These are phyloP conservation scores for Diaporthe vaccinii DNA, from an alignment of 2,329 filamentous ascomycete species.

Conservation along the genomic window DNA sequence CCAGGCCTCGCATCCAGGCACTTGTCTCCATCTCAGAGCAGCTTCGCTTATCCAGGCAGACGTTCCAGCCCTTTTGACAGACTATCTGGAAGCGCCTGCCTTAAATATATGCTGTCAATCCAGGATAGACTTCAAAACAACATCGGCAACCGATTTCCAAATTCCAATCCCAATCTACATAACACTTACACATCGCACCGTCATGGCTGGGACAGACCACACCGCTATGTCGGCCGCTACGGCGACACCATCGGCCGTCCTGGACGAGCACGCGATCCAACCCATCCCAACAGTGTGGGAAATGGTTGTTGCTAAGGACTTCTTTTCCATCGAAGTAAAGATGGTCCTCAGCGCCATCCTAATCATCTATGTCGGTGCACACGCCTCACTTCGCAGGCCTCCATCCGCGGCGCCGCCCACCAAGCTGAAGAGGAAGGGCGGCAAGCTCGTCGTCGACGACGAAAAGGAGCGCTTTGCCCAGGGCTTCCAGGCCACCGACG, in stretches of 20 bases:
- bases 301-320: slow-evolving; percentile 46
- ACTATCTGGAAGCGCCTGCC: neutral
- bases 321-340: slow-evolving; percentile 61
- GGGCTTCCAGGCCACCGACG: slow-evolving; percentile 81
- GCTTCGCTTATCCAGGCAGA: neutral
- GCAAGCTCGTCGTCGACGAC: slow-evolving; percentile 56
- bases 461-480: slow-evolving; percentile 68
- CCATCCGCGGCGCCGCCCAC: slow-evolving; percentile 76
- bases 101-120: neutral
- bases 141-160: neutral
- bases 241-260: slow-evolving; percentile 7
- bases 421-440: slow-evolving; percentile 57
- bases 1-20: neutral
- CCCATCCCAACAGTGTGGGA: slow-evolving; percentile 32
- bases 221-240: slow-evolving; percentile 2
- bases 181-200: neutral
- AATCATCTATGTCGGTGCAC: slow-evolving; percentile 86
- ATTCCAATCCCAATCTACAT: neutral
- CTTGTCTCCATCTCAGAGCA: neutral
- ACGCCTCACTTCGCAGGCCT: slow-evolving; percentile 87
- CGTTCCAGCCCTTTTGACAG: neutral
- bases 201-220: slow-evolving; percentile 34
- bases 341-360: slow-evolving; percentile 77
- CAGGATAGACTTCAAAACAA: neutral
- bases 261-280: slow-evolving; percentile 27